Conservation (phyloP, 1,284 basidiomycete genomes). For the Malassezia slooffiae region DNA sequence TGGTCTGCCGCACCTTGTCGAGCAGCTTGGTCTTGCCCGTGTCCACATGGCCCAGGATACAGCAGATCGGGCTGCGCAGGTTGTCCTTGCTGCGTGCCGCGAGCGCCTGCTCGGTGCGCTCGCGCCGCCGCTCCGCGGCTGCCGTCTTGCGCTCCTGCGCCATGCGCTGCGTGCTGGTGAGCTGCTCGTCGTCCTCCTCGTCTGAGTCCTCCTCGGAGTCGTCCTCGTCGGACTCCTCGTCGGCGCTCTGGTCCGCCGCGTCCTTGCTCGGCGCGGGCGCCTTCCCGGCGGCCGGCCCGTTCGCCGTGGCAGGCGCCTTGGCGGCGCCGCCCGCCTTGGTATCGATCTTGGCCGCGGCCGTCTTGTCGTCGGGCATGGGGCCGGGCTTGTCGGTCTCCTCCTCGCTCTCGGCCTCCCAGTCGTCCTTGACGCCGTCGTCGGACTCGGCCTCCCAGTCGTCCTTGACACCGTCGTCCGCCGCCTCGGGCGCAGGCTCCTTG, state of each 20-base stretch:
- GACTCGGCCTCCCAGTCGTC: constrained; percentile 48
- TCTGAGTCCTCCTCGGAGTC: constrained; percentile 55
- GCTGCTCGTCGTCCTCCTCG: constrained; percentile 38
- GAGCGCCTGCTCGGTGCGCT: constrained; percentile 73
- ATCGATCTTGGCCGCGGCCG: not conserved
- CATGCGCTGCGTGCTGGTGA: constrained; percentile 51
- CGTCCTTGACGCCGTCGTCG: constrained; percentile 57
- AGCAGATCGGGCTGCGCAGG: constrained; percentile 92
- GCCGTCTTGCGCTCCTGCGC: constrained; percentile 69
- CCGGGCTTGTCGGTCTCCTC: constrained; percentile 53
- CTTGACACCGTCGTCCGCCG: constrained; percentile 41
- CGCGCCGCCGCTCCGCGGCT: constrained; percentile 66
- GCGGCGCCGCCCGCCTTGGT: not conserved
- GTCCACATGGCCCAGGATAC: constrained; percentile 98
- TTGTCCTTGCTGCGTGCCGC: constrained; percentile 80
- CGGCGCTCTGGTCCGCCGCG: constrained; percentile 14
- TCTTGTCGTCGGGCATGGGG: constrained; percentile 8
- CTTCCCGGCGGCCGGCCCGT: constrained; percentile 20
- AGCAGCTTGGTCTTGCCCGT: constrained; percentile 97
- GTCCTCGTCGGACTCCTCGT: constrained; percentile 50
- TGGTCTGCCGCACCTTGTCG: constrained; percentile 99
- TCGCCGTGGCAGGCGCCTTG: constrained; percentile 12
- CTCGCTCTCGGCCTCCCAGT: constrained; percentile 78
- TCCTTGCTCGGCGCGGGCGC: constrained; percentile 3
- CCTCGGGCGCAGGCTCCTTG: constrained; percentile 30